Conservation (phyloP, 2,329 filamentous ascomycete species). For the Cercospora berteroae region DNA sequence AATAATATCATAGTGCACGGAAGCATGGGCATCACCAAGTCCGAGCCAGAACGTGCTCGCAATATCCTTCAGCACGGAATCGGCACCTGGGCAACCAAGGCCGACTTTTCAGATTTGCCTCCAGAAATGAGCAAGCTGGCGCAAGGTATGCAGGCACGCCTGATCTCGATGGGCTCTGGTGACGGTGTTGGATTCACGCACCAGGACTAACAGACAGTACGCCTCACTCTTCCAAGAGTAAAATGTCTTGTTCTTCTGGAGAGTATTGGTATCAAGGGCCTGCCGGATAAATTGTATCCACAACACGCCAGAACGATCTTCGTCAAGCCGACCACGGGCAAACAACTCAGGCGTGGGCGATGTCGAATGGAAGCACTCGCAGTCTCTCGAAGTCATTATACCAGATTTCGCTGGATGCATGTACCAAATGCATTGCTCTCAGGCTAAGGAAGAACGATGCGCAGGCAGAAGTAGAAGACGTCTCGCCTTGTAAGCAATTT, state of each 20-base stretch:
- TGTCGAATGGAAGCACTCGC: background rate
- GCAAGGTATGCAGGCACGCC: slow-evolving; percentile 61
- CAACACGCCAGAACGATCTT: too few relatives aligned
- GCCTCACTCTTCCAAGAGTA: background rate
- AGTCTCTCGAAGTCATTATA: background rate
- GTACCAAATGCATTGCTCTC: background rate
- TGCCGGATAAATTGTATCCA: background rate
- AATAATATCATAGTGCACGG: slow-evolving; percentile 55
- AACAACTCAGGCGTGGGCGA: too few relatives aligned
- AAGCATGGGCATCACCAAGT: slow-evolving; percentile 62
- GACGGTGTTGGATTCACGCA: slow-evolving; percentile 65
- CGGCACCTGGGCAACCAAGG: slow-evolving; percentile 61
- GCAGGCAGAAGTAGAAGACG: background rate
- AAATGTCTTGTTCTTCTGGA: background rate
- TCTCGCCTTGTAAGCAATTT: background rate
- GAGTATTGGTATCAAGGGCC: too few relatives aligned
- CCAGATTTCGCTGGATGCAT: background rate
- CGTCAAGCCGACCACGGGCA: too few relatives aligned
- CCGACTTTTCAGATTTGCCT: slow-evolving; percentile 54
- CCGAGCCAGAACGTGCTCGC: slow-evolving; percentile 58
- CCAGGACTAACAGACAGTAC: slow-evolving; percentile 43
- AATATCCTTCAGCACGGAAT: slow-evolving; percentile 76
- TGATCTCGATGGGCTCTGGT: slow-evolving; percentile 62
- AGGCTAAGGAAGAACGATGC: background rate
- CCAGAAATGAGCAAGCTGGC: slow-evolving; percentile 49